Percentiles rank a stretch among this genome's conserved stretches.
These are phyloP conservation scores for Colletotrichum abscissum DNA, from an alignment of 2,329 filamentous ascomycete genomes.

Conservation along the genomic window DNA sequence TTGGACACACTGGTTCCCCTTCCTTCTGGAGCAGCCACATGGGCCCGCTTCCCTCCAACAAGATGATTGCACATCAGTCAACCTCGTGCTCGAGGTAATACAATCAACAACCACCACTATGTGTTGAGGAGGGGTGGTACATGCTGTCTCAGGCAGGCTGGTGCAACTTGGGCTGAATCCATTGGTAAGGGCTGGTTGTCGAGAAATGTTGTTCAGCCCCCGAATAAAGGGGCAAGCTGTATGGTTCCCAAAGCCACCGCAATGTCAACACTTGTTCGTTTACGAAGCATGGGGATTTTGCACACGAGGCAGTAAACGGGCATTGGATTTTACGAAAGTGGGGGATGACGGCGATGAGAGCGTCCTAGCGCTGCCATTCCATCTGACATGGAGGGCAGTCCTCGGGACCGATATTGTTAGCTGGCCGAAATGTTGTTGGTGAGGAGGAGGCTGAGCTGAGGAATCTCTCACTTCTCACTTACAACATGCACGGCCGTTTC, in stretches of 20 bases:
- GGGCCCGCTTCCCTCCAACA: neutral
- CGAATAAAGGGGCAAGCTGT: neutral
- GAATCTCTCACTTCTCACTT: neutral
- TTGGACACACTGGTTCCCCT: conserved; percentile 12
- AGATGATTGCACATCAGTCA: neutral
- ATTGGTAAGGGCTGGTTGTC: neutral
- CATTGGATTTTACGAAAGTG: neutral
- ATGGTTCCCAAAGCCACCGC: conserved; percentile 28
- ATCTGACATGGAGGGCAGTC: neutral
- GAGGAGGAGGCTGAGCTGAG: conserved; percentile 18
- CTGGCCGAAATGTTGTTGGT: neutral
- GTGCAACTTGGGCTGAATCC: conserved; percentile 2
- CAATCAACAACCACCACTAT: neutral
- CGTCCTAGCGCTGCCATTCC: conserved; percentile 27
- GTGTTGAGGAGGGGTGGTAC: neutral
- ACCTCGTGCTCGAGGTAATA: conserved; percentile 7
- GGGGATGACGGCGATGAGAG: conserved; percentile 16
- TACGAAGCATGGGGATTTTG: conserved; percentile 9
- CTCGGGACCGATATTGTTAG: conserved; percentile 28
- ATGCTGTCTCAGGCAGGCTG: conserved; percentile 22
- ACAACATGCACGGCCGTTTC: conserved; percentile 15
- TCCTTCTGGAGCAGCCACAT: conserved; percentile 20
- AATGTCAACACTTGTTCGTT: conserved; percentile 15
- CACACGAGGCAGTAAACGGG: neutral
- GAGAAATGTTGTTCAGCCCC: neutral